Conservation (phyloP, 805 yeast genomes). For the Teunomyces kruisii region DNA sequence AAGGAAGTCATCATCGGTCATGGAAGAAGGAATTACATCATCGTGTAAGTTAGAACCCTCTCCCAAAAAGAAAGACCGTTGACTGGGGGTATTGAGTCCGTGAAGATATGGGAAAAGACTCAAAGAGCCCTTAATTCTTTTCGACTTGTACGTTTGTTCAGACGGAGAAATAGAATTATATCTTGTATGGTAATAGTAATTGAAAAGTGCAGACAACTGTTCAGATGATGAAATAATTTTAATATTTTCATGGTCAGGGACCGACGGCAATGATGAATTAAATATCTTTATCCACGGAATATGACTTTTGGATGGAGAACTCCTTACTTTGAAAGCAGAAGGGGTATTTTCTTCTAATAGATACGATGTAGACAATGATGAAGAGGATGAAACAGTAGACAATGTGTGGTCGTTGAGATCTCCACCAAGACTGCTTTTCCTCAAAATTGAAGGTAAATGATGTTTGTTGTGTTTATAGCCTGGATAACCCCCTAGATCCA, state of each 20-base stretch:
- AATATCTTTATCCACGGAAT: constrained; percentile 11
- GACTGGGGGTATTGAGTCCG: constrained; percentile 26
- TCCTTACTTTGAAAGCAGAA: background rate
- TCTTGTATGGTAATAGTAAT: constrained; percentile 10
- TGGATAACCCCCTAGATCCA: background rate
- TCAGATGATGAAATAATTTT: constrained; percentile 7
- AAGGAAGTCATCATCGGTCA: constrained; percentile 3
- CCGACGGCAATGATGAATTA: constrained; percentile 9
- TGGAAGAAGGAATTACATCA: background rate
- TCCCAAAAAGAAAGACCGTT: constrained; percentile 26
- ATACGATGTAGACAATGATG: background rate
- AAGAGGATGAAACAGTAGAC: background rate
- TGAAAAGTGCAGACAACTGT: constrained; percentile 6
- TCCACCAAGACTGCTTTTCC: background rate
- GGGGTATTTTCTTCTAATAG: constrained; percentile 3
- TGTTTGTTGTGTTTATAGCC: background rate
- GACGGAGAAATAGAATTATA: background rate
- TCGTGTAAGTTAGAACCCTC: constrained; percentile 10
- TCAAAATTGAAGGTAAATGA: background rate
- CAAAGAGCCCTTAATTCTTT: background rate
- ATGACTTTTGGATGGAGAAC: background rate
- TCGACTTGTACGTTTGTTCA: background rate
- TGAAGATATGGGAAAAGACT: constrained; percentile 36
- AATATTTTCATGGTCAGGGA: constrained; percentile 8
- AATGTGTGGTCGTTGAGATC: background rate